Evolutionary conservation across 2,329 filamentous ascomycete genomes (phyloP).

Genomic region (Metarhizium robertsii): DNA sequence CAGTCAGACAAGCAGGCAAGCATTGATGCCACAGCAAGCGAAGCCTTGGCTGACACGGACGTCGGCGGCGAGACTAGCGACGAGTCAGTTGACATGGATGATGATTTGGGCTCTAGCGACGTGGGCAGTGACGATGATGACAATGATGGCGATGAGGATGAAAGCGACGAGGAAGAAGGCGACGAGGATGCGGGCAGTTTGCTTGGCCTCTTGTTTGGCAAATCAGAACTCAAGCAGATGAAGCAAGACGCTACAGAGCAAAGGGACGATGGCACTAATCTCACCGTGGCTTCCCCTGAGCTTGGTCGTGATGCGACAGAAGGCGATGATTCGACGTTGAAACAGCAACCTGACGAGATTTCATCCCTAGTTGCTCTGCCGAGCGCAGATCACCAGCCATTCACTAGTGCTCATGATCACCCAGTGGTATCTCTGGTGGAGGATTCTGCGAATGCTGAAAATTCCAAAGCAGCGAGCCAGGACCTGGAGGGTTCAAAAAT

Average conservation of each 20-base stretch:
- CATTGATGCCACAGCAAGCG: conserved; percentile 12
- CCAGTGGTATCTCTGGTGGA: neutral
- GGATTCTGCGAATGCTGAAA: neutral
- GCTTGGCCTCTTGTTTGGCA: conserved; percentile 49
- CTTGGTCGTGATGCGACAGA: neutral
- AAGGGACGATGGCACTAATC: conserved; percentile 2
- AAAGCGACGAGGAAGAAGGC: conserved; percentile 26
- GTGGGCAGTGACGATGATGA: conserved; percentile 27
- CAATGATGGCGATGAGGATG: conserved; percentile 27
- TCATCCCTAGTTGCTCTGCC: neutral
- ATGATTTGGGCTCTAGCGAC: conserved; percentile 53
- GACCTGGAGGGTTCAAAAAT: neutral
- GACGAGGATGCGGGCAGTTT: conserved; percentile 35
- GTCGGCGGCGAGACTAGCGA: conserved; percentile 44
- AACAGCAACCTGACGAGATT: conserved; percentile 15
- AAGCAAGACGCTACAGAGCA: conserved; percentile 27
- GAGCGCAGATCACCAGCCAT: conserved; percentile 2
- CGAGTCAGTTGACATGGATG: conserved; percentile 61
- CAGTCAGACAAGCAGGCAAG: conserved; percentile 13
- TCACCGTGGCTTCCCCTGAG: neutral
- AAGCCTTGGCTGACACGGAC: conserved; percentile 18
- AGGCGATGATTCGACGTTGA: conserved; percentile 14
- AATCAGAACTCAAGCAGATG: conserved; percentile 46
- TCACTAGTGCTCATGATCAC: neutral
- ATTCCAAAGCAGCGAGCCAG: neutral